phyloP scores from a whole-genome alignment of 2,329 filamentous ascomycete species.

The Alternaria metachromatica region DNA sequence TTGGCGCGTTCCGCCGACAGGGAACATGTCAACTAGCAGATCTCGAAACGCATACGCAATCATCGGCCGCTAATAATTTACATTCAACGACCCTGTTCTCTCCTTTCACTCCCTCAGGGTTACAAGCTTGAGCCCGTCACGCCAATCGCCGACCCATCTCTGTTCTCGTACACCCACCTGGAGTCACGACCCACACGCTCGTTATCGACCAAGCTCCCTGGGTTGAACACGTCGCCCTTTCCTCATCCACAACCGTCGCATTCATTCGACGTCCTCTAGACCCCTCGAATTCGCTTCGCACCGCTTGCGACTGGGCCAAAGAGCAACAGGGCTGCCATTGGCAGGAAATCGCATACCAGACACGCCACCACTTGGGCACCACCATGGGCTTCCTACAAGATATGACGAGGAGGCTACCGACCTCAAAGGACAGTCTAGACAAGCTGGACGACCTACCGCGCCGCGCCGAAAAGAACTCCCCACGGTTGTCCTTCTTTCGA shows the following conservation, averaged over 20 bases:
- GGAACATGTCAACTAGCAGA: constrained; percentile 19
- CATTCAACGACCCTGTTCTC: constrained; percentile 9
- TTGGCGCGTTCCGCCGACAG: constrained; percentile 21
- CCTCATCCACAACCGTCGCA: constrained; percentile 2
- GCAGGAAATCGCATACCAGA: constrained; percentile 14
- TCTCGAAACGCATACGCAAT: constrained; percentile 32
- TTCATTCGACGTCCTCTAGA: constrained; percentile 3
- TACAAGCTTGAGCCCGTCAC: neutral
- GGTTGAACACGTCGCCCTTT: constrained; percentile 26
- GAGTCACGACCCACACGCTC: constrained; percentile 26
- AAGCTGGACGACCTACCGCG: constrained; percentile 53
- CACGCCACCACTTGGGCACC: constrained; percentile 11
- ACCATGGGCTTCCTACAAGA: constrained; percentile 35
- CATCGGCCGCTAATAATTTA: constrained; percentile 20
- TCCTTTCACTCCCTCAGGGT: constrained; percentile 10
- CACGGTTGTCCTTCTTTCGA: constrained; percentile 78
- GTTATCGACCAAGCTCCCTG: constrained; percentile 25
- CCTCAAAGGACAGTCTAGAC: constrained; percentile 50
- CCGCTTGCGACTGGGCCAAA: constrained; percentile 19
- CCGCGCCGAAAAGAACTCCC: constrained; percentile 52
- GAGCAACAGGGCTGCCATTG: constrained; percentile 21
- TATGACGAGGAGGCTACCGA: constrained; percentile 55
- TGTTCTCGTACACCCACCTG: constrained; percentile 12
- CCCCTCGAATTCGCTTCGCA: neutral
- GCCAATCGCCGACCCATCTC: constrained; percentile 8